Percentiles rank a stretch among this genome's conserved stretches.
Evolutionary conservation across 495 filamentous ascomycete species (phyloP).

Genomic region (Aspergillus heteromorphus): DNA sequence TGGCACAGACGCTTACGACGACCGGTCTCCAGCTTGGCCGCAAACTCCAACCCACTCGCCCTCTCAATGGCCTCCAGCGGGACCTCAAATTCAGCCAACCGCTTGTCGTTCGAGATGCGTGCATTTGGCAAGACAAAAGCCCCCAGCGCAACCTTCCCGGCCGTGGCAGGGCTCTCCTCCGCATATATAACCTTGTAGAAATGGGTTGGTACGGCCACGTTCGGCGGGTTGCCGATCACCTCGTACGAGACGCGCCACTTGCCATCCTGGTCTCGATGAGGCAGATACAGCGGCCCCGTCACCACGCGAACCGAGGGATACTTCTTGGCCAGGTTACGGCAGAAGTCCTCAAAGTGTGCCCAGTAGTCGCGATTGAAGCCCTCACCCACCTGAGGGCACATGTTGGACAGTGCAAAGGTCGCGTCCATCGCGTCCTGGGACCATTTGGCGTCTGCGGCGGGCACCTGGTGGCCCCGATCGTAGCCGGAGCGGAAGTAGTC

Average conservation of each 20-base stretch:
- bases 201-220: conserved; percentile 92
- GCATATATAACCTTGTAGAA: conserved; percentile 99
- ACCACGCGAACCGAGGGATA: conserved; percentile 89
- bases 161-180: conserved; percentile 63
- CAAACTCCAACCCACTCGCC: conserved; percentile 88
- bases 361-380: conserved; percentile 99
- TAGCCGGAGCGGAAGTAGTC: conserved; percentile 91
- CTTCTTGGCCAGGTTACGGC: conserved; percentile 68
- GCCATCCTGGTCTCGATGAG: conserved; percentile 72
- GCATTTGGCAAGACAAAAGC: conserved; percentile 97
- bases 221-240: conserved; percentile 92
- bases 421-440: conserved; percentile 88
- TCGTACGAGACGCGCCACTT: conserved; percentile 96
- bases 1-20: conserved; percentile 77
- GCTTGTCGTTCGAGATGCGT: conserved; percentile 78
- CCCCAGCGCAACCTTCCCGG: conserved; percentile 76
- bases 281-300: conserved; percentile 90
- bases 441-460: conserved; percentile 95
- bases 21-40: conserved; percentile 62
- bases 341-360: conserved; percentile 98
- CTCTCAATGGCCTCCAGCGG: conserved; percentile 87
- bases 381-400: conserved; percentile 96
- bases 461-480: conserved; percentile 74
- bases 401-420: conserved; percentile 88
- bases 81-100: conserved; percentile 85